These are phyloP conservation scores for Yamadazyma diddensiae DNA, from an alignment of 1,139 yeast genomes.

Conservation along the genomic window DNA sequence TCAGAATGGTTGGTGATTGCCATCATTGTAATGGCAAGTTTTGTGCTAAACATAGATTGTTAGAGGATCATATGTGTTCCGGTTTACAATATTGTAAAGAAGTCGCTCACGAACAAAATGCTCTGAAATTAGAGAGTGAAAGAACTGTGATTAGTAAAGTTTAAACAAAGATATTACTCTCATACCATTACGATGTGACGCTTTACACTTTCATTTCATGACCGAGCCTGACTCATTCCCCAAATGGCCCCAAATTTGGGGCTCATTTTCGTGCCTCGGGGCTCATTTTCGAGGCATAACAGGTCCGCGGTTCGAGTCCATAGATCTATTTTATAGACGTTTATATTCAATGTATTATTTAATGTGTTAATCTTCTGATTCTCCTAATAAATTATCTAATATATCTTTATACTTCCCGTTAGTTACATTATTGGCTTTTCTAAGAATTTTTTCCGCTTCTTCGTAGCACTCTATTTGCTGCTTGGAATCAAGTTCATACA, in stretches of 20 bases:
- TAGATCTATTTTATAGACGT: too few species aligned
- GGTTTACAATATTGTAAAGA: conserved; percentile 82
- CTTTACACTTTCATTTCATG: too few species aligned
- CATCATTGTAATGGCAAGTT: conserved; percentile 81
- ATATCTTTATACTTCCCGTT: conserved; percentile 69
- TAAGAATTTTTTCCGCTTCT: conserved; percentile 62
- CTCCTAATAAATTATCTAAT: conserved; percentile 39
- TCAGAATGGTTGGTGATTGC: conserved; percentile 87
- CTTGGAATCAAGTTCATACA: conserved; percentile 58
- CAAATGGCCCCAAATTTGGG: too few species aligned
- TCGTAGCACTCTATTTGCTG: conserved; percentile 64
- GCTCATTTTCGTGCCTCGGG: too few species aligned
- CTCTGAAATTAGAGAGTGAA: conserved; percentile 41
- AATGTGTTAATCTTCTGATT: conserved; percentile 2
- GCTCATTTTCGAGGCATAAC: too few species aligned
- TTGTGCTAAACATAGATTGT: conserved; percentile 82
- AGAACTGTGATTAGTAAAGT: conserved; percentile 34
- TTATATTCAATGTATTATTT: too few species aligned
- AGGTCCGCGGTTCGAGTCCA: too few species aligned
- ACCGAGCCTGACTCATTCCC: too few species aligned
- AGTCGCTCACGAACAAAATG: conserved; percentile 55
- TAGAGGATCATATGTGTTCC: conserved; percentile 80
- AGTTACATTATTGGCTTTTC: conserved; percentile 70
- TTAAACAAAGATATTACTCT: too few species aligned
- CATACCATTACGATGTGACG: too few species aligned